Evolutionary conservation across 441 rosid species (phyloP), one percentile per base, ranked within the genome.

Genomic region (Populus trichocarpa): DNA sequence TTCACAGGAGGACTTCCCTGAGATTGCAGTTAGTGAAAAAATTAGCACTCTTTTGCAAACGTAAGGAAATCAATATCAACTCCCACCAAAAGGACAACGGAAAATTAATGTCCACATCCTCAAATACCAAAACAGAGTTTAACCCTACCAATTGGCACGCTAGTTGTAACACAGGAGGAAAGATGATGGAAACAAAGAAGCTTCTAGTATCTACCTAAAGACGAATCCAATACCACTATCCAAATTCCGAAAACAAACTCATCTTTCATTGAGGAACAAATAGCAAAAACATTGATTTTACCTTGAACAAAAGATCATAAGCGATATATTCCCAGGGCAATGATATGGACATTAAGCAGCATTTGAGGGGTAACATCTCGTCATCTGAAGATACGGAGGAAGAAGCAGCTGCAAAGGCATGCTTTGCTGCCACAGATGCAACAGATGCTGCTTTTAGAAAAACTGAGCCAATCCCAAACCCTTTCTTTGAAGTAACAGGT

Each of bases 301-400:
- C 98, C 98, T 95, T 93, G 79, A 91, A 93, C 74, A 95, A 82
- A 77, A 93, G 97, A 86, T 95, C 98, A 76, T 86, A 86, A 81
- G 97, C 97, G 84, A 95, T 93, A 72, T 89, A 85, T 70, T 93
- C 98, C 98, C 98, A 93, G 2, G 98, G 97, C 80, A 95, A 86
- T n/a, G 98, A 89, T 77, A 93, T 86, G 33, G 99, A 93, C 98
- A 95, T 95, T 70, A 95, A 87, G 78, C 98, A 91, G 87, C 99
- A 95, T 77, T 92, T 93, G 33, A 93, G 91, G 80, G 98, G 98
- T 68, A 95, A 76, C 92, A 92, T 92, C 85, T 93, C 97, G 35
- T 92, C 96, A 68, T 88, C 93, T 70, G 87, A 85, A 73, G 84
- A 81, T 4, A 86, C 72, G 72, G 90, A 72, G 8, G 96, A 86